A percentile compares a stretch with the other conserved stretches of the same genome.
Conservation (phyloP, 495 filamentous ascomycete genomes). For the Oidiodendron maius region DNA sequence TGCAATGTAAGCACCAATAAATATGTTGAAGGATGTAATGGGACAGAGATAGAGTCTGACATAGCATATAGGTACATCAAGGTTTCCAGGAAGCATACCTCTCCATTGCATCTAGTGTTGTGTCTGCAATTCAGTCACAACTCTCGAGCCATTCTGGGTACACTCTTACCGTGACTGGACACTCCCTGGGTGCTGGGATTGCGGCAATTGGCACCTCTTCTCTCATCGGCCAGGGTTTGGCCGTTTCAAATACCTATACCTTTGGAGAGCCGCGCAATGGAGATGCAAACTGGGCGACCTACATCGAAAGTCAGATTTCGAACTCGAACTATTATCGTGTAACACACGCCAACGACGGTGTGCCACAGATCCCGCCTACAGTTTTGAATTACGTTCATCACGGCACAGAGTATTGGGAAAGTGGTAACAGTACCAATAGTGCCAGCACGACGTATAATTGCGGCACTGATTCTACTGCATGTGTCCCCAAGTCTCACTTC, state of each 20-base stretch:
- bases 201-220: constrained; percentile 16
- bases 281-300: constrained; percentile 45
- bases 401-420: constrained; percentile 59
- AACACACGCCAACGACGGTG: constrained; percentile 61
- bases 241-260: constrained; percentile 43
- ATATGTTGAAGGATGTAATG: too few relatives aligned
- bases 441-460: too few relatives aligned
- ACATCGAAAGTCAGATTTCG: constrained; percentile 41
- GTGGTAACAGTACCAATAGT: too few relatives aligned
- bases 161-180: neutral
- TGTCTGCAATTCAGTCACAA: neutral
- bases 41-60: too few relatives aligned
- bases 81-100: neutral
- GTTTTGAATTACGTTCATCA: constrained; percentile 51
- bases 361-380: constrained; percentile 56
- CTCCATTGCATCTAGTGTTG: neutral
- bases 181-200: neutral
- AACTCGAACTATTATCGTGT: constrained; percentile 50
- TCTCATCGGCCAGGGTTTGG: constrained; percentile 41
- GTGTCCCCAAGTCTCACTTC: too few relatives aligned
- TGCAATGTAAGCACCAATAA: neutral
- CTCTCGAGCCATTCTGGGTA: neutral
- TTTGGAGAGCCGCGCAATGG: constrained; percentile 67
- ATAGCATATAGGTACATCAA: neutral
- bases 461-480: too few relatives aligned